These are phyloP conservation scores for Penicillium ucsense DNA, from an alignment of 495 filamentous ascomycete genomes.

Conservation along the genomic window DNA sequence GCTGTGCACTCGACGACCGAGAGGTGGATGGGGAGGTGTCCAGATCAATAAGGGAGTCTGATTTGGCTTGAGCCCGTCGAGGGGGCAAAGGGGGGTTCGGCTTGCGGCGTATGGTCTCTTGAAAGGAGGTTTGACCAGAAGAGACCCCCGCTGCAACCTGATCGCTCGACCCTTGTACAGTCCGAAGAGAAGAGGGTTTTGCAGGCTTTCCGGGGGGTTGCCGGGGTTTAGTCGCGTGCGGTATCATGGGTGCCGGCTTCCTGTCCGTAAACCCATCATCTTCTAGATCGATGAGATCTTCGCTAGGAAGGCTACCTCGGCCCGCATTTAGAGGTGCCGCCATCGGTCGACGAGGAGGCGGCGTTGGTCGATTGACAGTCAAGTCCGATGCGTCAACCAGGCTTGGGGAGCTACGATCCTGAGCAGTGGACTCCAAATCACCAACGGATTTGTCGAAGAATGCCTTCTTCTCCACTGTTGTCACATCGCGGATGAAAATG, in stretches of 20 bases:
- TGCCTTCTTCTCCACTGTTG: slow-evolving; percentile 54
- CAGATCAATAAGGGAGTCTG: slow-evolving; percentile 11
- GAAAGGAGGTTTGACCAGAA: slow-evolving; percentile 1
- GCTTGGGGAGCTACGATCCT: slow-evolving; percentile 21
- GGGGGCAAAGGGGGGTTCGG: slow-evolving; percentile 36
- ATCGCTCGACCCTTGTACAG: slow-evolving; percentile 4
- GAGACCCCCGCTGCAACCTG: background rate
- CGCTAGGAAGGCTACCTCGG: slow-evolving; percentile 32
- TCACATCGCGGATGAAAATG: slow-evolving; percentile 92
- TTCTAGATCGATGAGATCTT: slow-evolving; percentile 55
- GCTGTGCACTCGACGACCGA: slow-evolving; percentile 8
- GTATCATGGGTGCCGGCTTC: slow-evolving; percentile 2
- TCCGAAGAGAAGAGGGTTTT: slow-evolving; percentile 58
- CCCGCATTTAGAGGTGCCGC: slow-evolving; percentile 9
- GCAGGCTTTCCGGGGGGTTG: slow-evolving; percentile 50
- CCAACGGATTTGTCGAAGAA: slow-evolving; percentile 70
- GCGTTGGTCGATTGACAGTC: slow-evolving; percentile 18
- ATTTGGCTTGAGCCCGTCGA: slow-evolving; percentile 18
- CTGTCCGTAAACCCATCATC: slow-evolving; percentile 39
- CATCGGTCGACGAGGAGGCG: slow-evolving; percentile 28
- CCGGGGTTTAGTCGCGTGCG: slow-evolving; percentile 13
- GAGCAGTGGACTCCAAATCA: slow-evolving; percentile 16
- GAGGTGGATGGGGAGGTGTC: slow-evolving; percentile 8
- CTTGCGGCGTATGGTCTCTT: slow-evolving; percentile 28
- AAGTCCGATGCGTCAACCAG: slow-evolving; percentile 20